Evolutionary conservation across 2,329 filamentous ascomycete genomes (phyloP).

Genomic region (Aspergillus pseudotamarii): DNA sequence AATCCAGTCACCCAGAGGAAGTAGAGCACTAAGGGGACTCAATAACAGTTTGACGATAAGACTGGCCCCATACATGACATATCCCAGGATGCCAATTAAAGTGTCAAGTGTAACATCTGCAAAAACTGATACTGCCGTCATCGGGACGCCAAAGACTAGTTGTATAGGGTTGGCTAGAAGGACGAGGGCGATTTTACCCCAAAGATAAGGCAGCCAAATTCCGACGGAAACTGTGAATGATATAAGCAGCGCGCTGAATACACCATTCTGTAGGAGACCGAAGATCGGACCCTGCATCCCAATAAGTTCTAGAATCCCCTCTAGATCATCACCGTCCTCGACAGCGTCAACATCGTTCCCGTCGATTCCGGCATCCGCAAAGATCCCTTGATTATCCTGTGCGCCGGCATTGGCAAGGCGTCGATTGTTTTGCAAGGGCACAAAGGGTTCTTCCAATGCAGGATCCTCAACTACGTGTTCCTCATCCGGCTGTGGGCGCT

Average conservation of each 20-base stretch:
- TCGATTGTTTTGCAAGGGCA: conserved; percentile 54
- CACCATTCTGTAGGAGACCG: conserved; percentile 88
- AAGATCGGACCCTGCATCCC: conserved; percentile 93
- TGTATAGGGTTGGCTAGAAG: conserved; percentile 75
- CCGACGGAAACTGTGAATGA: conserved; percentile 82
- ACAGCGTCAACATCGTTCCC: conserved; percentile 58
- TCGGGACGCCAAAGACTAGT: conserved; percentile 67
- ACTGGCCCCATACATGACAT: conserved; percentile 45
- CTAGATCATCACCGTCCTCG: conserved; percentile 85
- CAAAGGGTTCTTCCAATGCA: conserved; percentile 63
- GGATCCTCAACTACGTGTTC: conserved; percentile 63
- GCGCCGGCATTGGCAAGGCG: conserved; percentile 39
- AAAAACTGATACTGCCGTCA: conserved; percentile 70
- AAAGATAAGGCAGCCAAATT: conserved; percentile 88
- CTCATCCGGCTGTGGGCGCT: conserved; percentile 55
- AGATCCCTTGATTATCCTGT: conserved; percentile 21
- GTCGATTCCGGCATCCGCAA: conserved; percentile 66
- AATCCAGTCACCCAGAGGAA: conserved; percentile 41
- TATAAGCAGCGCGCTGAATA: conserved; percentile 91
- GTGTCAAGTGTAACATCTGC: conserved; percentile 81
- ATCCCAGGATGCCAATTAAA: conserved; percentile 66
- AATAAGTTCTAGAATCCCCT: conserved; percentile 93
- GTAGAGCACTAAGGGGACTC: conserved; percentile 35
- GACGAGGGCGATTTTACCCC: conserved; percentile 81
- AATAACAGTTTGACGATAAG: conserved; percentile 37